These are phyloP conservation scores for Metahyphopichia silvanorum DNA, from an alignment of 805 yeast genomes.

Conservation along the genomic window DNA sequence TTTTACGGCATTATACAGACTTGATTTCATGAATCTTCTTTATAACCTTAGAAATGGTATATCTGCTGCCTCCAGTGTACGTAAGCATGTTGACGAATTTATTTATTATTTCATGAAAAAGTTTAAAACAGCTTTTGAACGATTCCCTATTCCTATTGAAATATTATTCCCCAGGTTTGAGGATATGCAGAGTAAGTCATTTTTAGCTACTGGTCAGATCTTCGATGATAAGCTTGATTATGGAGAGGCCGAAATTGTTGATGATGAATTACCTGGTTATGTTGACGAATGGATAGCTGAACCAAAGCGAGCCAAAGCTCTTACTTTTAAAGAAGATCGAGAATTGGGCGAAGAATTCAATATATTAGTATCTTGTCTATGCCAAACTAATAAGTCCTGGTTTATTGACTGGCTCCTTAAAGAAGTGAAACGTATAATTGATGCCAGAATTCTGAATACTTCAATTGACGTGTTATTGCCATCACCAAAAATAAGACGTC, in stretches of 20 bases:
- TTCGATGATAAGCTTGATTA: slow-evolving; percentile 9
- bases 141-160: slow-evolving; percentile 60
- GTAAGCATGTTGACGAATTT: slow-evolving; percentile 64
- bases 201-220: slow-evolving; percentile 59
- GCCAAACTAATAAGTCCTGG: slow-evolving; percentile 40
- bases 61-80: slow-evolving; percentile 40
- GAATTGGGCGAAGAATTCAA: slow-evolving; percentile 47
- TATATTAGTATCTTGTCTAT: slow-evolving; percentile 47
- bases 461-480: slow-evolving; percentile 10
- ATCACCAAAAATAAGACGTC: slow-evolving; percentile 16
- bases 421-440: slow-evolving; percentile 30
- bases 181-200: slow-evolving; percentile 44
- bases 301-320: slow-evolving; percentile 31
- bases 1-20: slow-evolving; percentile 54
- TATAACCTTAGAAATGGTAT: slow-evolving; percentile 47
- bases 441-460: slow-evolving; percentile 15
- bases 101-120: slow-evolving; percentile 62
- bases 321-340: slow-evolving; percentile 28
- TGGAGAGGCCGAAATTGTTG: slow-evolving; percentile 1
- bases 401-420: slow-evolving; percentile 43
- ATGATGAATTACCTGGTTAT: slow-evolving; percentile 1
- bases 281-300: slow-evolving; percentile 3
- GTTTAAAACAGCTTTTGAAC: slow-evolving; percentile 44
- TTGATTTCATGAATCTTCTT: slow-evolving; percentile 71
- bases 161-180: slow-evolving; percentile 61